phyloP scores from a whole-genome alignment of 148 eudicot species.

The Gaultheria prostrata region DNA sequence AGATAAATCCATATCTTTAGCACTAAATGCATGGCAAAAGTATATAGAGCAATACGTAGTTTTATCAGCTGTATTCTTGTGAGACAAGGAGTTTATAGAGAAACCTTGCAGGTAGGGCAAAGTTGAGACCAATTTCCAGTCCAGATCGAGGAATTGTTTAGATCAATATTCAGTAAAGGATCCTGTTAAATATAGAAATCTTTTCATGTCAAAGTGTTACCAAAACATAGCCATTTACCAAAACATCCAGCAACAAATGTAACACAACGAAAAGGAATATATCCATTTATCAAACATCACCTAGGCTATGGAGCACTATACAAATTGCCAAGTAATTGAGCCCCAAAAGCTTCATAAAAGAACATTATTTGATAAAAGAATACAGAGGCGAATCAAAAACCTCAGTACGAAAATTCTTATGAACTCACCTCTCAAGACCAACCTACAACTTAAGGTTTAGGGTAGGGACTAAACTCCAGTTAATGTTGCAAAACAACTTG shows the following conservation, averaged over 20 bases:
- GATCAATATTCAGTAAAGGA: slow-evolving; percentile 67
- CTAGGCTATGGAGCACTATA: background rate
- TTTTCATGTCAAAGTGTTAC: slow-evolving; percentile 12
- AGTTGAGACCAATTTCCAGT: slow-evolving; percentile 73
- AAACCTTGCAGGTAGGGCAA: slow-evolving; percentile 75
- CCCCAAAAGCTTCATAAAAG: background rate
- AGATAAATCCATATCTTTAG: slow-evolving; percentile 9
- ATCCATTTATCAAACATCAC: background rate
- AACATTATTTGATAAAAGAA: background rate
- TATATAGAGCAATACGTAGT: background rate
- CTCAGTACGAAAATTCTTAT: background rate
- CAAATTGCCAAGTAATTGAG: background rate
- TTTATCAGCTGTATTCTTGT: background rate
- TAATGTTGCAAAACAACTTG: background rate
- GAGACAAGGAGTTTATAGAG: background rate
- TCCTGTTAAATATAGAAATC: slow-evolving; percentile 42
- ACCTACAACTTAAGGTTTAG: background rate
- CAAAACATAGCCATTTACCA: background rate
- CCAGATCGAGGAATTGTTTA: slow-evolving; percentile 48
- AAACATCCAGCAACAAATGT: background rate
- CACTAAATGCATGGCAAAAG: background rate
- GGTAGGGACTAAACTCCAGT: background rate
- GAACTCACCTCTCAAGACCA: background rate
- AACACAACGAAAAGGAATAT: background rate
- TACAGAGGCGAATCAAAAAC: background rate